These are phyloP conservation scores for Fusarium keratoplasticum DNA, from an alignment of 2,329 filamentous ascomycete genomes.

Conservation along the genomic window DNA sequence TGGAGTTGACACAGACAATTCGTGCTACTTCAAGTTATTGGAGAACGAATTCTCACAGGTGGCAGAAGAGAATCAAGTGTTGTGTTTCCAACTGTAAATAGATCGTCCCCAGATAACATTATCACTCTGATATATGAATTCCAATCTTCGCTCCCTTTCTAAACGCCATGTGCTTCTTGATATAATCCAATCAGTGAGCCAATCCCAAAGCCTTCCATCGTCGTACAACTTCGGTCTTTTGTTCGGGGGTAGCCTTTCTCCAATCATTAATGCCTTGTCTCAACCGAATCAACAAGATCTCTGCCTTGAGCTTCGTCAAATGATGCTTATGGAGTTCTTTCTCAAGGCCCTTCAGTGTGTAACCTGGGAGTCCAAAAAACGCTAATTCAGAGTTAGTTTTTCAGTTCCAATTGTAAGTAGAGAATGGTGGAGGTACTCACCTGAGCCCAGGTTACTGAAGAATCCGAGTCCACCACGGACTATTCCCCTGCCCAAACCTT, in stretches of 20 bases:
- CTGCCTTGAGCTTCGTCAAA: constrained; percentile 48
- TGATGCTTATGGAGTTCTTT: constrained; percentile 56
- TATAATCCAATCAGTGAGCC: not conserved
- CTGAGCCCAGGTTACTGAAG: constrained; percentile 57
- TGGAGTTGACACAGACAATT: not conserved
- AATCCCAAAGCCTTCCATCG: constrained; percentile 26
- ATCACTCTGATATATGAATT: not conserved
- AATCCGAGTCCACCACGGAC: constrained; percentile 57
- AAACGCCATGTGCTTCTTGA: not conserved
- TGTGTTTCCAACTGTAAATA: not conserved
- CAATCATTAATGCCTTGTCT: constrained; percentile 48
- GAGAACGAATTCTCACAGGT: not conserved
- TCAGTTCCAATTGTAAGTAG: not conserved
- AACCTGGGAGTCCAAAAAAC: constrained; percentile 61
- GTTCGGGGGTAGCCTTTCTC: constrained; percentile 24
- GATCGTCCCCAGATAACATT: not conserved
- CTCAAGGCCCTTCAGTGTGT: constrained; percentile 65
- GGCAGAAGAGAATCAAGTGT: not conserved
- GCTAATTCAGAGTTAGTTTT: constrained; percentile 11
- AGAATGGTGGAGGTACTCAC: constrained; percentile 35
- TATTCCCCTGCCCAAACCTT: constrained; percentile 71
- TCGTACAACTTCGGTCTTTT: constrained; percentile 11
- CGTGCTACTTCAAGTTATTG: not conserved
- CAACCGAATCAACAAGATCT: constrained; percentile 48
- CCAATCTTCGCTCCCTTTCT: not conserved